Evolutionary conservation across 257 asterid genomes (phyloP), one percentile per base, ranked within the genome.

Genomic region (Agastache rugosa): DNA sequence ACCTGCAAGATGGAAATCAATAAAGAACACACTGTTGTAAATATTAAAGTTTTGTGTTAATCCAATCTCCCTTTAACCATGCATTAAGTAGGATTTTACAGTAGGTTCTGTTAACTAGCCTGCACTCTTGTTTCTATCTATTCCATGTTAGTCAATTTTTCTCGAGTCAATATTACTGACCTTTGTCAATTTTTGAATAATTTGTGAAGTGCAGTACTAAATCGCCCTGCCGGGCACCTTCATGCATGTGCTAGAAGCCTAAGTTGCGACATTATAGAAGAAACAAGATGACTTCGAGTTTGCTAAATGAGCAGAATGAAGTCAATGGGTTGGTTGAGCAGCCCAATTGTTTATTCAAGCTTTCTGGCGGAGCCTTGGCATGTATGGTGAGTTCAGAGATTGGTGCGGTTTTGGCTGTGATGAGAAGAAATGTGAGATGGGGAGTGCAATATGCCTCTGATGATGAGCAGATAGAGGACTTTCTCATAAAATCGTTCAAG

Each of bases 391-490:
- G 86, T 83, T 90, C 99, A 71, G 99, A 94, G 83, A 92, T 94
- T 54, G 97, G 97, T 72, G 97, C 96, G 2, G 99, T 94, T 81
- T 86, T 92, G 90, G 95, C 99, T 63, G 99, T 94, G 73, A 94
- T 94, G 97, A 89, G 97, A 89, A 87, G 99, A 83, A 94, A 94
- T 76, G 99, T 94, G 69, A 87, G 97, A 71, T 94, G 99, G 97
- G 97, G 97, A 77, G 88, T 85, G 73, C 95, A 78, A 68, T 94
- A 92, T 86, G 95, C 85, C 23, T 81, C 84, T 71, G 95, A 85
- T 67, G 99, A 92, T 79, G 97, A 94, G 55, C 97, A 88, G 83
- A 60, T 81, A 59, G 99, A 94, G 86, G 96, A 89, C 80, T 81
- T 91, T 83, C 96, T 94, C 35, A 87, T 94, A 80, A 75, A 75